Conservation (phyloP, 2,329 filamentous ascomycete genomes). For the Colletotrichum lupini region DNA sequence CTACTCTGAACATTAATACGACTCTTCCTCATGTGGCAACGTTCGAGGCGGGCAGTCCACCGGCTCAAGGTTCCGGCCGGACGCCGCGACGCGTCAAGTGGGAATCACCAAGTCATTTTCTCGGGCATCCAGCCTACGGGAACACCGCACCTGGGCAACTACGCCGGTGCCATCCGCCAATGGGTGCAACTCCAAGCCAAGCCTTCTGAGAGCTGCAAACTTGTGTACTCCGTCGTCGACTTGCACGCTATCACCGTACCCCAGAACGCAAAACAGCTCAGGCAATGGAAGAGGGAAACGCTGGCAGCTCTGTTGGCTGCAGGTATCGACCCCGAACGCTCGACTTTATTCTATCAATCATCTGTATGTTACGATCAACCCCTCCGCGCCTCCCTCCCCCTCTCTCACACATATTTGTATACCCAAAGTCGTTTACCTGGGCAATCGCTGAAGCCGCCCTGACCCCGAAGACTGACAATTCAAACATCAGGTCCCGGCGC, state of each 20-base stretch:
- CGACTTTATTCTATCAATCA: slow-evolving; percentile 85
- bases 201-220: slow-evolving; percentile 63
- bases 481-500: slow-evolving; percentile 71
- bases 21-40: slow-evolving; percentile 19
- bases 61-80: neutral
- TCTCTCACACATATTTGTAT: neutral
- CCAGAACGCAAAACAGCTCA: slow-evolving; percentile 72
- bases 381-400: neutral
- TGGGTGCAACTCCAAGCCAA: slow-evolving; percentile 86
- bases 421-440: neutral
- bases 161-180: slow-evolving; percentile 86
- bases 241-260: slow-evolving; percentile 90
- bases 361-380: slow-evolving; percentile 51
- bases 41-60: neutral
- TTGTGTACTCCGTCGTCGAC: slow-evolving; percentile 91
- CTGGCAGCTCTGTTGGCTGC: slow-evolving; percentile 86
- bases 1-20: neutral
- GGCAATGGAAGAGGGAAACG: slow-evolving; percentile 75
- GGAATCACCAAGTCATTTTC: slow-evolving; percentile 71
- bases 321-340: slow-evolving; percentile 82
- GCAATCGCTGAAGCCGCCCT: neutral
- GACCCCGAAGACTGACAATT: neutral
- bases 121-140: slow-evolving; percentile 98
- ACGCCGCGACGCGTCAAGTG: slow-evolving; percentile 15
- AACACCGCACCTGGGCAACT: slow-evolving; percentile 94